Conservation (phyloP, 2,329 filamentous ascomycete species). For the Neofusicoccum parvum region DNA sequence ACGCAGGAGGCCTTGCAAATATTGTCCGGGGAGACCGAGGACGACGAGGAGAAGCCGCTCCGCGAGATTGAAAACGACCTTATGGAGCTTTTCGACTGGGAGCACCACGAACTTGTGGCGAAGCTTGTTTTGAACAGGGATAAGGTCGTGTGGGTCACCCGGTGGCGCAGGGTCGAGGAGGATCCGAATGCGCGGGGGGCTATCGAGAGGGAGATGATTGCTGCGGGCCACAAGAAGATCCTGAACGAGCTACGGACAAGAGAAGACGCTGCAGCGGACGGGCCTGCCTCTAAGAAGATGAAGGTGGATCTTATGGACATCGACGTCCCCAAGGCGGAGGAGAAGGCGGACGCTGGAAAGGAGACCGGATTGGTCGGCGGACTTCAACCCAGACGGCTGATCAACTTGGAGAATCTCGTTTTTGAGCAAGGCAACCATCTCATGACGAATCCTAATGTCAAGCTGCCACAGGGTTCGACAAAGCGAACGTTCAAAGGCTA, state of each 20-base stretch:
- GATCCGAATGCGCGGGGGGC: slow-evolving; percentile 70
- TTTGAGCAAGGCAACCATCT: slow-evolving; percentile 98
- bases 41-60: slow-evolving; percentile 80
- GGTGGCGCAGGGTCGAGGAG: slow-evolving; percentile 79
- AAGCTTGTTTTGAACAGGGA: slow-evolving; percentile 90
- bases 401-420: slow-evolving; percentile 93
- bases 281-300: slow-evolving; percentile 72
- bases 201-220: slow-evolving; percentile 88
- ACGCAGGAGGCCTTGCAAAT: slow-evolving; percentile 81
- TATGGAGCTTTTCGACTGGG: slow-evolving; percentile 98
- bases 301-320: slow-evolving; percentile 86
- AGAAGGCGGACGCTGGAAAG: slow-evolving; percentile 45
- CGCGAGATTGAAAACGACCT: slow-evolving; percentile 97
- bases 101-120: slow-evolving; percentile 89
- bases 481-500: slow-evolving; percentile 97
- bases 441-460: slow-evolving; percentile 98
- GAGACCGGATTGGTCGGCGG: slow-evolving; percentile 68
- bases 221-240: slow-evolving; percentile 82
- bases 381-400: slow-evolving; percentile 79
- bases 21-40: slow-evolving; percentile 73
- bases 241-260: slow-evolving; percentile 85
- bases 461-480: slow-evolving; percentile 89
- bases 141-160: slow-evolving; percentile 93
- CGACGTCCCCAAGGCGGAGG: slow-evolving; percentile 67
- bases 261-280: slow-evolving; percentile 58